A percentile compares a stretch with the other conserved stretches of the same genome.
Evolutionary conservation across 331 rosid species (phyloP).

Genomic region (Rhamnella rubrinervis): DNA sequence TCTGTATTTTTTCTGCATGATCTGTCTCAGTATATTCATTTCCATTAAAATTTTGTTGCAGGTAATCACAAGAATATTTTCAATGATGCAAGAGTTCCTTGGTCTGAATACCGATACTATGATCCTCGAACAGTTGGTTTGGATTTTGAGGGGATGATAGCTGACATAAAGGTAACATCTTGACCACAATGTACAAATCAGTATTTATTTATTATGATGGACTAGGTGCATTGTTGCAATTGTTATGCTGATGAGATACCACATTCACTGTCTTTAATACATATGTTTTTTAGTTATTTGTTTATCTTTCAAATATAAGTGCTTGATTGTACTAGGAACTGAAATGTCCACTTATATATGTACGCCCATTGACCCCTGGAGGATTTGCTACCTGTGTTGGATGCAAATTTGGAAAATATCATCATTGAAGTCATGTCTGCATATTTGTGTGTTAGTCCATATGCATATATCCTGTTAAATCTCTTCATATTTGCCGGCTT

Average conservation of each 20-base stretch:
- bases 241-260: no score
- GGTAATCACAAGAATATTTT: conserved; percentile 99
- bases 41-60: conserved; percentile 31
- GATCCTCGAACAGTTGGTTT: conserved; percentile 95
- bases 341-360: no score
- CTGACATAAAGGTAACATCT: conserved; percentile 72
- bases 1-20: not conserved
- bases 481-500: conserved; percentile 12
- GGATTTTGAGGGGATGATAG: conserved; percentile 96
- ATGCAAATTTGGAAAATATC: no score
- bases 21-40: conserved; percentile 17
- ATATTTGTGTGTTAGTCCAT: not conserved
- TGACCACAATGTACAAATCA: conserved; percentile 12
- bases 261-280: no score
- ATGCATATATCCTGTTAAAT: not conserved
- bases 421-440: not conserved
- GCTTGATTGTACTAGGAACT: no score
- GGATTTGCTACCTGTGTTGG: no score
- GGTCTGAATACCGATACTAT: conserved; percentile 94
- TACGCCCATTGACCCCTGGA: no score
- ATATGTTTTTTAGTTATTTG: no score
- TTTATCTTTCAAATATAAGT: no score
- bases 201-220: not conserved
- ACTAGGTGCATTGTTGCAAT: not conserved
- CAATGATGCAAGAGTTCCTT: conserved; percentile 83